These are phyloP conservation scores for Boletus reticuloceps DNA, from an alignment of 768 basidiomycete species.

Conservation along the genomic window DNA sequence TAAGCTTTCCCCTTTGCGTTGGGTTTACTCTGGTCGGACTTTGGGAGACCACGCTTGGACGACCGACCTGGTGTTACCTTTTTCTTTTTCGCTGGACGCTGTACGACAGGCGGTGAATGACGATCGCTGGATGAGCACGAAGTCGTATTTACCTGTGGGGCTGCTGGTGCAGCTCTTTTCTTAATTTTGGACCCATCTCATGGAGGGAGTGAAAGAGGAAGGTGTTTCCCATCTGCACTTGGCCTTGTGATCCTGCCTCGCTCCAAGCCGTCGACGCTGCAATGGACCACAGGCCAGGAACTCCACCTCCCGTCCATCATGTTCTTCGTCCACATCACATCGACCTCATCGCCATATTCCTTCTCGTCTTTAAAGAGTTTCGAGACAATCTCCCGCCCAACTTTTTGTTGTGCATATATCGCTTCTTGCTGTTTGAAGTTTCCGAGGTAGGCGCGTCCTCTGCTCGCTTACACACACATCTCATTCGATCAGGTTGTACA, in stretches of 20 bases:
- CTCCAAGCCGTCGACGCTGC: neutral
- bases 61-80: slow-evolving; percentile 42
- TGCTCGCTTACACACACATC: neutral
- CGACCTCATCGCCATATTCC: slow-evolving; percentile 59
- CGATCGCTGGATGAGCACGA: neutral
- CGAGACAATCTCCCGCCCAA: slow-evolving; percentile 50
- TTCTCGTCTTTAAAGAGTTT: slow-evolving; percentile 61
- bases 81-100: slow-evolving; percentile 58
- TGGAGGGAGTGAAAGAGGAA: slow-evolving; percentile 19
- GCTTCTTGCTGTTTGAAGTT: slow-evolving; percentile 66
- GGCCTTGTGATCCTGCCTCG: neutral
- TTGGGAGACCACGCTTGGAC: slow-evolving; percentile 11
- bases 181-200: slow-evolving; percentile 28
- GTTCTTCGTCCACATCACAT: slow-evolving; percentile 77
- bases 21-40: slow-evolving; percentile 31
- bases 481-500: slow-evolving; percentile 51
- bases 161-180: slow-evolving; percentile 35
- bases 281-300: slow-evolving; percentile 36
- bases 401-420: slow-evolving; percentile 63
- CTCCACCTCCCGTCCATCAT: slow-evolving; percentile 62
- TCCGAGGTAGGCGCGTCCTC: slow-evolving; percentile 50
- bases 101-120: neutral
- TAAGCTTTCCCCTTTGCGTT: slow-evolving; percentile 58
- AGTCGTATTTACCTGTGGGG: slow-evolving; percentile 24
- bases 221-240: slow-evolving; percentile 10